A percentile compares a stretch with the other conserved stretches of the same genome.
Conservation (phyloP, 2,329 filamentous ascomycete species). For the Fusarium globosum region DNA sequence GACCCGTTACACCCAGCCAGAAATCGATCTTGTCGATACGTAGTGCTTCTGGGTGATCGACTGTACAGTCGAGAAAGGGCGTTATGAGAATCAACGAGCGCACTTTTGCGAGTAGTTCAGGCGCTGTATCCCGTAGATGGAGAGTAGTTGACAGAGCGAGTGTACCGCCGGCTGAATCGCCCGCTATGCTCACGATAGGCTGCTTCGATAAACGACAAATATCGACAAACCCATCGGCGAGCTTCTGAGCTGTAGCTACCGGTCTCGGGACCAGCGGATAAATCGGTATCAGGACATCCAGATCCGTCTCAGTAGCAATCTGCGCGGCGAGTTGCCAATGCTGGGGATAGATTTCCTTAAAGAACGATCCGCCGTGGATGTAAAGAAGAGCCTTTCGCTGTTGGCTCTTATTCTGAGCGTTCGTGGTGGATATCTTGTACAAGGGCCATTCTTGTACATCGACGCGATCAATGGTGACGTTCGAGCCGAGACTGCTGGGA, state of each 20-base stretch:
- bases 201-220: background rate
- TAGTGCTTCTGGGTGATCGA: background rate
- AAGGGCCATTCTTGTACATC: constrained; percentile 4
- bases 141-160: background rate
- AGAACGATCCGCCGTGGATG: background rate
- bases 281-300: background rate
- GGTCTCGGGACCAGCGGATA: constrained; percentile 4
- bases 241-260: background rate
- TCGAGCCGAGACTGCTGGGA: background rate
- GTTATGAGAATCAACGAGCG: background rate
- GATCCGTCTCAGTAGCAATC: background rate
- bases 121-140: background rate
- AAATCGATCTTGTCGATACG: background rate
- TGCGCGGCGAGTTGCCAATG: background rate
- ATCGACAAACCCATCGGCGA: background rate
- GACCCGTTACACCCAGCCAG: background rate
- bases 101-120: background rate
- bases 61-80: background rate
- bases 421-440: background rate
- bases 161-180: constrained; percentile 3
- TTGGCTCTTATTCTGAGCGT: background rate
- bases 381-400: background rate
- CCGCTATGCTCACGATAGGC: background rate
- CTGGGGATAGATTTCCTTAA: background rate
- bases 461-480: background rate